phyloP scores from a whole-genome alignment of 148 eudicot species.

The Diospyros lotus region DNA sequence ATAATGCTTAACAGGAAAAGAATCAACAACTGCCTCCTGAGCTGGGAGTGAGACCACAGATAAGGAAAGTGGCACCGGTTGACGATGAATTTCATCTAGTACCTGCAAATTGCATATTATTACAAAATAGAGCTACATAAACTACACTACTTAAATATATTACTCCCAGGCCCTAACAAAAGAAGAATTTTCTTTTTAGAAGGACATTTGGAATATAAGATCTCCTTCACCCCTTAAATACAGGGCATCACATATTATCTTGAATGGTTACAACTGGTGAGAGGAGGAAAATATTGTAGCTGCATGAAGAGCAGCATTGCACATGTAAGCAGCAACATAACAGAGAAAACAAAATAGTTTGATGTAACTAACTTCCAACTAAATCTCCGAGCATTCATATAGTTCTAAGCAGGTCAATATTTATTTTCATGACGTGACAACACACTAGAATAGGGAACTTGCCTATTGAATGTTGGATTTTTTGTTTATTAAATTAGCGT shows the following conservation, averaged over 20 bases:
- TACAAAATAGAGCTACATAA: neutral
- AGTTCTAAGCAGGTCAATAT: too few relatives aligned
- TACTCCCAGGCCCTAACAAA: neutral
- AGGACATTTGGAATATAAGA: neutral
- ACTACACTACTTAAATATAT: neutral
- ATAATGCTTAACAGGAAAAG: slow-evolving; percentile 55
- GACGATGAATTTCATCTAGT: slow-evolving; percentile 79
- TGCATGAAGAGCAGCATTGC: too few relatives aligned
- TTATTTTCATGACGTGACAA: too few relatives aligned
- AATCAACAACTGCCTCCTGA: slow-evolving; percentile 68
- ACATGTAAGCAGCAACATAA: too few relatives aligned
- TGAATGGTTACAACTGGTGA: too few relatives aligned
- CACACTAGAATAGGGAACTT: too few relatives aligned
- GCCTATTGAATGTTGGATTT: too few relatives aligned
- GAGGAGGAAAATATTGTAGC: too few relatives aligned
- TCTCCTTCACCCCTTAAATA: neutral
- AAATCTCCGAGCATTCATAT: too few relatives aligned
- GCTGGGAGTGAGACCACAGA: slow-evolving; percentile 71
- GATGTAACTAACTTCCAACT: too few relatives aligned
- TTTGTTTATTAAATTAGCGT: too few relatives aligned
- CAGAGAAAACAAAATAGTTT: too few relatives aligned
- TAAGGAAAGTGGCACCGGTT: slow-evolving; percentile 64
- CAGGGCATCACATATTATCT: neutral
- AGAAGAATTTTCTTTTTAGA: neutral
- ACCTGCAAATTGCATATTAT: slow-evolving; percentile 37